phyloP scores from a whole-genome alignment of 192 early-diverging fungal species.

The Mortierella claussenii region DNA sequence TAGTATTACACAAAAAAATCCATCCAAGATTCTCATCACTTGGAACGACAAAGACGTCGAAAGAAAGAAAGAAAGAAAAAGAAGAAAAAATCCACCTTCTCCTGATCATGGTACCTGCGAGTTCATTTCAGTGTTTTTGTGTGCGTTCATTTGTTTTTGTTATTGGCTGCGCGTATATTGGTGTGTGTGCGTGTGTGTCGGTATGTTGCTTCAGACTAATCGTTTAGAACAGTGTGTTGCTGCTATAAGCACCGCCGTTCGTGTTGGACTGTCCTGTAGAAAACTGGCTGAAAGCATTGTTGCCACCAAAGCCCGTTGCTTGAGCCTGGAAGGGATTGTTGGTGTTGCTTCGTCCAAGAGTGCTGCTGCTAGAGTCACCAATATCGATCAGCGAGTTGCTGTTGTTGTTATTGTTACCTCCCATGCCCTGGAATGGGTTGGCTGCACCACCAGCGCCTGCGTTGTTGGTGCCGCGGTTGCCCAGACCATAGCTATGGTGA shows the following conservation, averaged over 20 bases:
- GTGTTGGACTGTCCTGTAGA: slow-evolving; percentile 6
- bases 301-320: slow-evolving; percentile 35
- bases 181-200: too few species aligned
- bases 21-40: too few species aligned
- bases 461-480: slow-evolving; percentile 9
- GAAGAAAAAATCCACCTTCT: too few species aligned
- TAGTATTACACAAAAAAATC: too few species aligned
- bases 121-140: neutral
- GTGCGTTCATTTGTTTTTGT: neutral
- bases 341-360: slow-evolving; percentile 23
- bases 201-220: neutral
- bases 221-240: slow-evolving; percentile 36
- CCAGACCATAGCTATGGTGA: slow-evolving; percentile 35
- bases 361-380: slow-evolving; percentile 11
- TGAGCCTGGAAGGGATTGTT: slow-evolving; percentile 49
- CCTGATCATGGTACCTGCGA: too few species aligned
- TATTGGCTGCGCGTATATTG: too few species aligned
- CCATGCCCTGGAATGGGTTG: slow-evolving; percentile 40
- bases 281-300: slow-evolving; percentile 14
- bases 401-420: slow-evolving; percentile 19
- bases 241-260: slow-evolving; percentile 29
- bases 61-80: too few species aligned
- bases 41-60: too few species aligned
- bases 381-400: slow-evolving; percentile 40
- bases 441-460: slow-evolving; percentile 14